Evolutionary conservation across 441 rosid species (phyloP), one percentile per base, ranked within the genome.

Genomic region (Pelargonium fulgidum): DNA sequence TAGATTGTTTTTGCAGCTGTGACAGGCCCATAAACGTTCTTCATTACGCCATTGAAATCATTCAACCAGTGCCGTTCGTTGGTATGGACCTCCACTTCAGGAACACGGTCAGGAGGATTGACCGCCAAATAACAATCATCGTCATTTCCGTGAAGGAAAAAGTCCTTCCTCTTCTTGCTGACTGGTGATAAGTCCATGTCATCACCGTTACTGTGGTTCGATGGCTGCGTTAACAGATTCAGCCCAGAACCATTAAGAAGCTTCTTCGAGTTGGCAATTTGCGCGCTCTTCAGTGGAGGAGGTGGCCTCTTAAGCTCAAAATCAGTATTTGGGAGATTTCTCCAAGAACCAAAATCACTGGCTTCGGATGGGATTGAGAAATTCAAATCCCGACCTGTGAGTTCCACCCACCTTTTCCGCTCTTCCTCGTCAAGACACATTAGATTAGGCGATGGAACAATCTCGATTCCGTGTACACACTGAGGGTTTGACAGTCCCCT

Each of bases 401-500:
- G 85, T 64, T 91, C 93, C 76, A 66, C 71, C 97, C 97, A 91
- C 75, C 85, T 85, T 77, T 83, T 89, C 81, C 78, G 78, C 66
- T 87, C 90, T 76, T 83, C 95, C 68, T 89, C 97, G 0, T 83
- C 84, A 69, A 91, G 89, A 70, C 68, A 76, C 41, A 72, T 67
- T n/a, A 91, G 87, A 74, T 78, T 87, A 13, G 97, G 97, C 9
- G 89, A 76, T 33, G 73, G 70, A 64, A 87, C 93, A 75, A 89
- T 62, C 74, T 91, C 92, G 39, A 91, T 79, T 0, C 97, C 97
- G 76, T 91, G 97, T 73, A 91, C 81, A 20, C 97, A 91, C 71
- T 91, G 97, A 17, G 97, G 97, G 76, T 91, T 91, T n/a, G 97
- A 91, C 52, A 91, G 89, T 72, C 97, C 97, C 39, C 97, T 84